Evolutionary conservation across 208 protist genomes (phyloP), one percentile per base, ranked within the genome.

Genomic region (Crithidia fasciculata): DNA sequence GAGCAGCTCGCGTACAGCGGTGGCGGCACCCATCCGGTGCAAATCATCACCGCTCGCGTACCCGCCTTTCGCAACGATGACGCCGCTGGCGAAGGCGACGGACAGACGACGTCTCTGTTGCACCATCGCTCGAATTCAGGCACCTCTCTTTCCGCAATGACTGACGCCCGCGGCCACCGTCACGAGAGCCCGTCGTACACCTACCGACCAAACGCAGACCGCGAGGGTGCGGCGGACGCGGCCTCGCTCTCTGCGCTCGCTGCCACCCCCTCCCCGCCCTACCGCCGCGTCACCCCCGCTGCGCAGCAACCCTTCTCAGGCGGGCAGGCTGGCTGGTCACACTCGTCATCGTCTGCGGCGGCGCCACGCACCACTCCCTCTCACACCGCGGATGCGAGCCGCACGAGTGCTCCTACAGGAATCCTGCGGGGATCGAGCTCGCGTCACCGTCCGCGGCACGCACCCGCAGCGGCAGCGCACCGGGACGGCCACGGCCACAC

Each of bases 21-120:
- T 5, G 68, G 68, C 8, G 74, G 68, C 36, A 73, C 74, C 15
- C 68, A 80, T 49, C 39, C 60, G 19, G 74, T 74, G 37, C 74
- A 80, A 44, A 55, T 80, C 49, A 52, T 75, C 55, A 70, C 58
- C 4, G 66, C 71, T 13, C 58, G 69, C 28, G 47, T 77, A 60
- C 62, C 69, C 13, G 52, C 79, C 15, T 69, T 83, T 67, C 62
- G 72, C 63, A 74, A 83, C 79, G 69, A 80, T 36, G 69, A 83
- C 60, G 41, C 69, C 47, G 41, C 55, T 45, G 7, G 52, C 41
- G 67, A 61, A 47, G 41, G 56, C 37, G 5, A 15, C 52, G 47
- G 18, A 0, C 50, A 53, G 13, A 59, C 39, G 2, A 6, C 0
- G 4, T 55, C 8, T 18, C n/a, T 54, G 0, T 15, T 4, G 28